Evolutionary conservation across 441 rosid species (phyloP).

Genomic region (Eutrema salsugineum): DNA sequence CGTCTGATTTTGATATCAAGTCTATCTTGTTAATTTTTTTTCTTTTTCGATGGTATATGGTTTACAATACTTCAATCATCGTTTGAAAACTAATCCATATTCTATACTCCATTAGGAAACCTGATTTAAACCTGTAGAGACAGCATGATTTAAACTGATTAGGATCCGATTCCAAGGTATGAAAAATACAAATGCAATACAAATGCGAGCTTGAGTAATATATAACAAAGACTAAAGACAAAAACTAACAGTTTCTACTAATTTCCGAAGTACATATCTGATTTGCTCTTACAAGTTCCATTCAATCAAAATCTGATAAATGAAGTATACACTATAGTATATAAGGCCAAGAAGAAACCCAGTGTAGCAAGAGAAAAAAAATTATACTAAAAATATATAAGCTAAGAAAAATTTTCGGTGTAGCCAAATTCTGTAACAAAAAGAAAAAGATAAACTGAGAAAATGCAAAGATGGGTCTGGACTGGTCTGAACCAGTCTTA

Average conservation of each 20-base stretch:
- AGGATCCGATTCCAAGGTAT: not conserved
- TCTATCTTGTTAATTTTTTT: too few relatives aligned
- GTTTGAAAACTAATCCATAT: too few relatives aligned
- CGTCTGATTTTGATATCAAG: too few relatives aligned
- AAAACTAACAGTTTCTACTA: constrained; percentile 20
- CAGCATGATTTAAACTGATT: not conserved
- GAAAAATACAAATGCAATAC: not conserved
- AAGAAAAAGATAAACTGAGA: not conserved
- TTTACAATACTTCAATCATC: too few relatives aligned
- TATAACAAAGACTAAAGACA: not conserved
- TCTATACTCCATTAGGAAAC: too few relatives aligned
- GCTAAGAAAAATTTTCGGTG: constrained; percentile 11
- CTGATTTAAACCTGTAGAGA: too few relatives aligned
- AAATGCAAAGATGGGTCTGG: not conserved
- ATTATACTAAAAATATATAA: constrained; percentile 4
- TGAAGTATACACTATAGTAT: constrained; percentile 16
- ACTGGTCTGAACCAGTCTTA: not conserved
- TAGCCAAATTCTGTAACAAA: not conserved
- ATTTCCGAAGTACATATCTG: not conserved
- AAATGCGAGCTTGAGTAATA: not conserved
- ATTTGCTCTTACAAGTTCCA: constrained; percentile 16
- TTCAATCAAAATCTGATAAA: constrained; percentile 19
- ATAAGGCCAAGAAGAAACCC: constrained; percentile 17
- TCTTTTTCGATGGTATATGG: too few relatives aligned
- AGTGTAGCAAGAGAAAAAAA: not conserved